Evolutionary conservation across 192 early-diverging fungal species (phyloP).

Genomic region (Coemansia sp.): DNA sequence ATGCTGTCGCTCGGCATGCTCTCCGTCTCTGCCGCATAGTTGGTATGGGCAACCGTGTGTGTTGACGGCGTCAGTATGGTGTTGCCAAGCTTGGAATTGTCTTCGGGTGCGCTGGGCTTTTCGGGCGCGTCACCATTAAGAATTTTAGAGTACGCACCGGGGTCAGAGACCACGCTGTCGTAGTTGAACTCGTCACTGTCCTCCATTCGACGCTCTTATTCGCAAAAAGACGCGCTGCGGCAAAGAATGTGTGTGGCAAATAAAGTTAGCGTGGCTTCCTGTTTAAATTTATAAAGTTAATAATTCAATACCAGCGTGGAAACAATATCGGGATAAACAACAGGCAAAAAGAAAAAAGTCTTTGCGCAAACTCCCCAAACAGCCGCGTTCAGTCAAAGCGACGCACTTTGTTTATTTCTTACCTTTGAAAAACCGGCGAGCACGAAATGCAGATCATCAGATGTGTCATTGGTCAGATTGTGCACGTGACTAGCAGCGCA

Average conservation of each 20-base stretch:
- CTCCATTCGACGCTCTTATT: constrained; percentile 19
- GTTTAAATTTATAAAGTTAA: no score
- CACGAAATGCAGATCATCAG: no score
- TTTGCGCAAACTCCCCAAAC: no score
- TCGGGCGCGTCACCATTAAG: constrained; percentile 9
- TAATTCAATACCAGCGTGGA: neutral
- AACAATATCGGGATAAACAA: neutral
- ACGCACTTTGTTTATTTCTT: no score
- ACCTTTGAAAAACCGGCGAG: no score
- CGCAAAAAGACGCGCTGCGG: no score
- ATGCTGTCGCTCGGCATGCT: constrained; percentile 18
- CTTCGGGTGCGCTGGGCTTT: neutral
- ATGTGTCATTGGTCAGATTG: no score
- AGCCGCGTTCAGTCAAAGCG: no score
- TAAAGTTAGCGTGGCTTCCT: no score
- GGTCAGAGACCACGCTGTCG: constrained; percentile 44
- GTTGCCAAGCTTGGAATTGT: neutral
- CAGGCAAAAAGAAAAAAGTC: neutral
- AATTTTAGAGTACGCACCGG: constrained; percentile 16
- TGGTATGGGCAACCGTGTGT: neutral
- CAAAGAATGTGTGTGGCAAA: no score
- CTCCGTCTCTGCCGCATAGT: neutral
- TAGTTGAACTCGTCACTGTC: constrained; percentile 36
- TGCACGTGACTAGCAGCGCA: no score
- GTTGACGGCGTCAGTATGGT: constrained; percentile 19